These are phyloP conservation scores for Emericellopsis cladophorae DNA, from an alignment of 2,329 filamentous ascomycete genomes.

Conservation along the genomic window DNA sequence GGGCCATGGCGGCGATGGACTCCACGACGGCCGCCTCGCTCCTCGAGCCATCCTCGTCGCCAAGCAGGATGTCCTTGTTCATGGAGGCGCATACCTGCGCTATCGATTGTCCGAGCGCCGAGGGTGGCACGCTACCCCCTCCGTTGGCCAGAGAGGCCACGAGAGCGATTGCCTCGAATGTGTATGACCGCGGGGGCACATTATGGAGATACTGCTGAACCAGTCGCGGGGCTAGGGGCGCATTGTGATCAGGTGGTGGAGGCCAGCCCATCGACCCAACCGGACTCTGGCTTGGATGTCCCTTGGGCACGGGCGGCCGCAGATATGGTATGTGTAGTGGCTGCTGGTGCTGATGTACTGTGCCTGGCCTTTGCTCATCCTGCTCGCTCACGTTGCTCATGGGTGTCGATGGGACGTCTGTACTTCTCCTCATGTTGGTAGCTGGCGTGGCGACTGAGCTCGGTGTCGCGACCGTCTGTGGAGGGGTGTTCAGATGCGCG, in stretches of 20 bases:
- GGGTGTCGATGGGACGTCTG: background rate
- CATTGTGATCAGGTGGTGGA: background rate
- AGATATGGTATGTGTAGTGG: background rate
- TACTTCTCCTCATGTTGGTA: background rate
- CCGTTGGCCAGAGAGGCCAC: slow-evolving; percentile 1
- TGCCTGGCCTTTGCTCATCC: background rate
- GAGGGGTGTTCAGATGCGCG: background rate
- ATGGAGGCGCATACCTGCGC: slow-evolving; percentile 1
- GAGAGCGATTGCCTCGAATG: slow-evolving; percentile 1
- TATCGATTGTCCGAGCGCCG: slow-evolving; percentile 1
- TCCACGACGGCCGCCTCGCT: slow-evolving; percentile 13
- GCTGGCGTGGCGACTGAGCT: background rate
- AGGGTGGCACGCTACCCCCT: background rate
- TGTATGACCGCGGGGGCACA: background rate
- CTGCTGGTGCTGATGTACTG: background rate
- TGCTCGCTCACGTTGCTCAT: background rate
- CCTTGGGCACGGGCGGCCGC: background rate
- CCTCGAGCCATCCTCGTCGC: slow-evolving; percentile 1
- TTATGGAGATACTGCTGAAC: slow-evolving; percentile 1
- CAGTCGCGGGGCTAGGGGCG: background rate
- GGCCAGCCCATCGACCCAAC: background rate
- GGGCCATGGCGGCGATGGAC: slow-evolving; percentile 17
- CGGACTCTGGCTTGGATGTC: background rate
- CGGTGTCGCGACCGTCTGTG: background rate
- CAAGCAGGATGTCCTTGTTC: background rate